Conservation (phyloP, 352 stramenopile species). For the Elongisporangium prolatum region DNA sequence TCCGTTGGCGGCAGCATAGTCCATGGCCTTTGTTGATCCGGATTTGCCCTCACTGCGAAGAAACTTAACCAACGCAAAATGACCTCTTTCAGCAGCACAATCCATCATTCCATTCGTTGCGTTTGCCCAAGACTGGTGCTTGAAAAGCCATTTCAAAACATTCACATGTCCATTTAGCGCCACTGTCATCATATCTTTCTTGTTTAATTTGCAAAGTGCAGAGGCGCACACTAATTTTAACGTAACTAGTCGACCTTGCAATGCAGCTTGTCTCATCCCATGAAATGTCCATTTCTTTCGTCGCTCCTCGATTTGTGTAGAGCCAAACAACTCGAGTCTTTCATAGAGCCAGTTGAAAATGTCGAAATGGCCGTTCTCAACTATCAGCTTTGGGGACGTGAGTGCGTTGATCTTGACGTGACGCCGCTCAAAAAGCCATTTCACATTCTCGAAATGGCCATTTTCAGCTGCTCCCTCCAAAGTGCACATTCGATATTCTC, state of each 20-base stretch:
- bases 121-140: background rate
- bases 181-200: too few relatives aligned
- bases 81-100: conserved; percentile 23
- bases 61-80: background rate
- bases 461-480: conserved; percentile 10
- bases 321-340: too few relatives aligned
- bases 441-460: conserved; percentile 16
- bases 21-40: conserved; percentile 19
- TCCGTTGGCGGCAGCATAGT: conserved; percentile 34
- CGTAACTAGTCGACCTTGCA: too few relatives aligned
- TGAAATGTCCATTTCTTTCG: too few relatives aligned
- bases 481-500: too few relatives aligned
- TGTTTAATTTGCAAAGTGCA: too few relatives aligned
- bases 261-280: too few relatives aligned
- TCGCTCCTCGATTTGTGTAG: too few relatives aligned
- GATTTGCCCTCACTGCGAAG: too few relatives aligned
- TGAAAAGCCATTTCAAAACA: too few relatives aligned
- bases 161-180: too few relatives aligned
- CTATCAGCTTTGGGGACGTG: background rate
- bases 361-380: conserved; percentile 33
- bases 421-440: conserved; percentile 18
- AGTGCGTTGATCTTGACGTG: background rate
- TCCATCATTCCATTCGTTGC: conserved; percentile 12
- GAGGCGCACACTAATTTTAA: too few relatives aligned
- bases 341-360: conserved; percentile 28